Evolutionary conservation across 2,329 filamentous ascomycete species (phyloP).

Genomic region (Colletotrichum acutatum): DNA sequence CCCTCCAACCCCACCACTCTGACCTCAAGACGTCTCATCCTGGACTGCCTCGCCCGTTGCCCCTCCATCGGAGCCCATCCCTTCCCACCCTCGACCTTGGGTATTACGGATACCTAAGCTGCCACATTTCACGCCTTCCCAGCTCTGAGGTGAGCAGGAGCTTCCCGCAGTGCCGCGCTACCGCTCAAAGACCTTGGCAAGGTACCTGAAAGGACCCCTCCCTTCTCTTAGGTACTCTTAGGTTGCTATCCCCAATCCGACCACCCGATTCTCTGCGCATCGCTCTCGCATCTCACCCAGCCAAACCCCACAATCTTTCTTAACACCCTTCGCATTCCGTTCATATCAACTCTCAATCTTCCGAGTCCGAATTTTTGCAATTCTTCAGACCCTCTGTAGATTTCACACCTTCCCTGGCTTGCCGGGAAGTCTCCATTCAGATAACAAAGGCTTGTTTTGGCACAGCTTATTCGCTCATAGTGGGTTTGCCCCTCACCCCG

Average conservation of each 20-base stretch:
- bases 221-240: too few relatives aligned
- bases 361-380: slow-evolving; percentile 2
- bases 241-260: not conserved
- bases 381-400: not conserved
- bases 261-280: not conserved
- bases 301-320: slow-evolving; percentile 5
- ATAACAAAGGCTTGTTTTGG: not conserved
- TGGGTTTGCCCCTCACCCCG: slow-evolving; percentile 25
- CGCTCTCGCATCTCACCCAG: slow-evolving; percentile 13
- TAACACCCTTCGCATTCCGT: slow-evolving; percentile 11
- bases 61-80: slow-evolving; percentile 9
- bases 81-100: not conserved
- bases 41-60: slow-evolving; percentile 23
- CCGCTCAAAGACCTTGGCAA: not conserved
- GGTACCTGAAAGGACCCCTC: slow-evolving; percentile 1
- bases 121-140: not conserved
- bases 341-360: slow-evolving; percentile 21
- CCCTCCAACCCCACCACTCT: slow-evolving; percentile 26
- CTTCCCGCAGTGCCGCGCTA: not conserved
- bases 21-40: slow-evolving; percentile 30
- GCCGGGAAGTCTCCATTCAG: not conserved
- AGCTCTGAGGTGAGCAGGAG: not conserved
- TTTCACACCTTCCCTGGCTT: not conserved
- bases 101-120: not conserved
- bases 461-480: slow-evolving; percentile 12